Conservation (phyloP, 1,284 basidiomycete genomes). For the Apiotrichum montevideense region DNA sequence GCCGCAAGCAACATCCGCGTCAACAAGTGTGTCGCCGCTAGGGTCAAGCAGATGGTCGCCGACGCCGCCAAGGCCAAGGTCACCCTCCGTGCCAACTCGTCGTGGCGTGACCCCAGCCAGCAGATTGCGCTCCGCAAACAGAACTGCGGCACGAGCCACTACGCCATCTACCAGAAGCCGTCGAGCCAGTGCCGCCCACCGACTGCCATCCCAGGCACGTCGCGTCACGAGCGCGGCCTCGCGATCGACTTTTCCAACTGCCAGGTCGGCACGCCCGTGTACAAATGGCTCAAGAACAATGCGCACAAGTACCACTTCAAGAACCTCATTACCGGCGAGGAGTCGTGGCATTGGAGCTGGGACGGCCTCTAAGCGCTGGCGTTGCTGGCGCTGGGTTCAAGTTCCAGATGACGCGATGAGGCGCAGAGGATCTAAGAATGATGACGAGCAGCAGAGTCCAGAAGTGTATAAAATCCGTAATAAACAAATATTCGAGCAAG, state of each 20-base stretch:
- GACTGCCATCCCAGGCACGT: slow-evolving; percentile 1
- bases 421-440: too few species aligned
- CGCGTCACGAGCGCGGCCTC: slow-evolving; percentile 8
- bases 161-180: slow-evolving; percentile 6
- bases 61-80: slow-evolving; percentile 1
- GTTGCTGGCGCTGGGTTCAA: neutral
- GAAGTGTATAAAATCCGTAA: too few species aligned
- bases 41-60: neutral
- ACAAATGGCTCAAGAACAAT: slow-evolving; percentile 1
- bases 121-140: slow-evolving; percentile 4
- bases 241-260: slow-evolving; percentile 5
- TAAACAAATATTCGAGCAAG: too few species aligned
- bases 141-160: slow-evolving; percentile 3
- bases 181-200: neutral
- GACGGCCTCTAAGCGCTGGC: slow-evolving; percentile 7
- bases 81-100: neutral
- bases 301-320: slow-evolving; percentile 3
- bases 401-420: neutral
- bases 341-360: slow-evolving; percentile 5
- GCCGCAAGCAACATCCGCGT: slow-evolving; percentile 1
- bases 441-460: too few species aligned
- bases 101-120: neutral
- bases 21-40: slow-evolving; percentile 1
- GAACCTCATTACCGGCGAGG: neutral
- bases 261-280: neutral